Conservation (phyloP, 371 early-diverging fungal species). For the Fennellomyces sp. region DNA sequence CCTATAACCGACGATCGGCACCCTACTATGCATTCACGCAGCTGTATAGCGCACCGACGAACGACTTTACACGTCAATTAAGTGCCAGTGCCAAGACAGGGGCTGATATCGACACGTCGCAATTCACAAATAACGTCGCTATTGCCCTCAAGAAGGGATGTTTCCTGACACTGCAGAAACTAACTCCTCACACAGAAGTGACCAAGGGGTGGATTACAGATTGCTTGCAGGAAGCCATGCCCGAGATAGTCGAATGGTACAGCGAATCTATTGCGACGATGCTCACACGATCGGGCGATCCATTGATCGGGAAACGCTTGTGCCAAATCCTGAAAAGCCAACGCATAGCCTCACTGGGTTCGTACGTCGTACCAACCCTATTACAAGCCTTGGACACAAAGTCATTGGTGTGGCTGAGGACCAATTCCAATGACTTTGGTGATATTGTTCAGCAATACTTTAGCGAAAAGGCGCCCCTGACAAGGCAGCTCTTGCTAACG, state of each 20-base stretch:
- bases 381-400: not conserved
- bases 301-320: not conserved
- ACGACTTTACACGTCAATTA: constrained; percentile 14
- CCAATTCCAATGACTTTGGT: not conserved
- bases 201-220: constrained; percentile 16
- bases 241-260: not conserved
- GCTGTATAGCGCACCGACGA: constrained; percentile 18
- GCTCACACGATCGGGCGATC: no score
- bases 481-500: not conserved
- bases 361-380: not conserved
- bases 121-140: constrained; percentile 14
- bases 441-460: not conserved
- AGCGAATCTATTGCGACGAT: not conserved
- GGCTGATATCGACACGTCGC: constrained; percentile 28
- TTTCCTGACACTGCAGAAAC: constrained; percentile 14
- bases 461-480: not conserved
- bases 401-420: not conserved
- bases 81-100: constrained; percentile 26
- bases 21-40: constrained; percentile 43
- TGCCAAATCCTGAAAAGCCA: not conserved
- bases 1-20: constrained; percentile 28
- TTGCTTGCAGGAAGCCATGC: not conserved
- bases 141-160: constrained; percentile 22
- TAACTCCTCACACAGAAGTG: constrained; percentile 12
- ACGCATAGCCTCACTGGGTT: not conserved